Percentiles rank a stretch among this genome's conserved stretches.
Evolutionary conservation across 768 basidiomycete genomes (phyloP).

Genomic region (Scleroderma bovista): DNA sequence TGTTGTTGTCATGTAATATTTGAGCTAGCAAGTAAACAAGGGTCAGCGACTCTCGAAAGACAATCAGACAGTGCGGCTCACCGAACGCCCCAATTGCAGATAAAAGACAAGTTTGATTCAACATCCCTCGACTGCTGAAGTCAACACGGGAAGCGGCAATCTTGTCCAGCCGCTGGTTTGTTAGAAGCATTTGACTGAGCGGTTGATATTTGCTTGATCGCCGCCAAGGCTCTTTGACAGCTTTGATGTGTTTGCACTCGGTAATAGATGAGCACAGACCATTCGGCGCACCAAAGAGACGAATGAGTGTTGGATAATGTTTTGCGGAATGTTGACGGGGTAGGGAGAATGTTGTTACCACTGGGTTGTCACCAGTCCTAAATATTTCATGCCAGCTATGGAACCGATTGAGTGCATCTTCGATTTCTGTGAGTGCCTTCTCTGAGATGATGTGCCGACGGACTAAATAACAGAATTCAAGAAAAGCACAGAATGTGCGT

Average conservation of each 20-base stretch:
- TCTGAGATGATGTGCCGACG: slow-evolving; percentile 6
- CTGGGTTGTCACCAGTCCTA: not conserved
- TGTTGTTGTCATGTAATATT: too few relatives aligned
- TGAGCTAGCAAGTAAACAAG: too few relatives aligned
- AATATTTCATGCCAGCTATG: slow-evolving; percentile 11
- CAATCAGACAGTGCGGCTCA: too few relatives aligned
- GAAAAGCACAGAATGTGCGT: slow-evolving; percentile 13
- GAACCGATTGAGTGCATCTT: slow-evolving; percentile 6
- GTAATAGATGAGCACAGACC: slow-evolving; percentile 29
- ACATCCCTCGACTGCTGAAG: slow-evolving; percentile 1
- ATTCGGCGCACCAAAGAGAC: slow-evolving; percentile 14
- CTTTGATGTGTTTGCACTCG: slow-evolving; percentile 31
- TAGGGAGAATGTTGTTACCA: slow-evolving; percentile 7
- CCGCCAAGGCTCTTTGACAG: slow-evolving; percentile 30
- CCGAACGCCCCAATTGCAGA: not conserved
- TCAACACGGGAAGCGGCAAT: slow-evolving; percentile 1
- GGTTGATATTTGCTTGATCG: slow-evolving; percentile 14
- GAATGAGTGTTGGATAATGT: slow-evolving; percentile 12
- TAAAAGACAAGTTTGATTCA: not conserved
- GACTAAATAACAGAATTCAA: slow-evolving; percentile 24
- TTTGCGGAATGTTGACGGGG: slow-evolving; percentile 14
- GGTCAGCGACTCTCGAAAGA: too few relatives aligned
- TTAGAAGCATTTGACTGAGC: slow-evolving; percentile 14
- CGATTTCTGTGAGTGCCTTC: slow-evolving; percentile 3
- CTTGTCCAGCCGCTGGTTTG: slow-evolving; percentile 19